phyloP scores from a whole-genome alignment of 129 eudicot species.

The Centrapalus pauciflorus region DNA sequence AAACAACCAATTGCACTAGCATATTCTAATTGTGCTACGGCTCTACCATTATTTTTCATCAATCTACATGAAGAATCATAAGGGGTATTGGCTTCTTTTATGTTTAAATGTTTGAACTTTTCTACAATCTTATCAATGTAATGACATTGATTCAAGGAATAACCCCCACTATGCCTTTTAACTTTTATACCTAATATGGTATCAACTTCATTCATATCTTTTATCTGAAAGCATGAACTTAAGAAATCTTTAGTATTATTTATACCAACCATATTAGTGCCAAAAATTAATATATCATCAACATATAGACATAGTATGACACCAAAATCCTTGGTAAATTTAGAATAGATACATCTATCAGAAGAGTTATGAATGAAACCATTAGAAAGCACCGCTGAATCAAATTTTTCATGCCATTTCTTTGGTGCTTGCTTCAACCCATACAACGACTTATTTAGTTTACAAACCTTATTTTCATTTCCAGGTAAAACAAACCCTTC shows the following conservation, averaged over 20 bases:
- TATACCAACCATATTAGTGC: not conserved
- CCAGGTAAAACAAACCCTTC: too few species aligned
- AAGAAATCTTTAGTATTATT: not conserved
- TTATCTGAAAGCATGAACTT: not conserved
- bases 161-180: too few species aligned
- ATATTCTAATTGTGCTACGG: not conserved
- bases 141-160: not conserved
- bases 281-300: not conserved
- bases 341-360: not conserved
- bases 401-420: slow-evolving; percentile 19
- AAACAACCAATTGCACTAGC: not conserved
- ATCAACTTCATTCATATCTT: slow-evolving; percentile 8
- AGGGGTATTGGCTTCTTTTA: too few species aligned
- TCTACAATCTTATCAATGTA: not conserved
- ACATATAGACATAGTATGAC: slow-evolving; percentile 7
- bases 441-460: too few species aligned
- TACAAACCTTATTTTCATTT: too few species aligned
- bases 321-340: not conserved
- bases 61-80: too few species aligned
- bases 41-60: too few species aligned
- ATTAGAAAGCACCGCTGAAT: not conserved
- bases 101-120: too few species aligned
- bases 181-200: too few species aligned
- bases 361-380: not conserved
- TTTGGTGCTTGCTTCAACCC: too few species aligned